Conservation (phyloP, 257 asterid species). For the Salvia rosmarinus region DNA sequence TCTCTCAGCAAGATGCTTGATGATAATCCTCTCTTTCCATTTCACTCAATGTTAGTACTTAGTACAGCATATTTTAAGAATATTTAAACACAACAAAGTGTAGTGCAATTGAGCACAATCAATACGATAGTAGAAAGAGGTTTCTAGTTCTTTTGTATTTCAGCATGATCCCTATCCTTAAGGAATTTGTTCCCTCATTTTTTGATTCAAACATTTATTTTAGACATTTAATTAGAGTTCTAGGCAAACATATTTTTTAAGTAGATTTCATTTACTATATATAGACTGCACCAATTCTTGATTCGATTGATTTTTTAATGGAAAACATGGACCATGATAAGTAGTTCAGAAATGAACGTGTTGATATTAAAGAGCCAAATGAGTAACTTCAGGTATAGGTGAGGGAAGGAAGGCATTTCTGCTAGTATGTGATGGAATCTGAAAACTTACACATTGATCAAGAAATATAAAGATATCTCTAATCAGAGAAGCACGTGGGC, state of each 20-base stretch:
- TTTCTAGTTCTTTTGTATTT: neutral
- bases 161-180: neutral
- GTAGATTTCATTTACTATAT: slow-evolving; percentile 1
- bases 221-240: slow-evolving; percentile 11
- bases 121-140: neutral
- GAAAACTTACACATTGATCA: slow-evolving; percentile 83
- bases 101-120: slow-evolving; percentile 7
- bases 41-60: slow-evolving; percentile 5
- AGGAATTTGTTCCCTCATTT: slow-evolving; percentile 4
- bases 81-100: neutral
- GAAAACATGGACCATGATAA: slow-evolving; percentile 12
- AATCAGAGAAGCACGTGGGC: slow-evolving; percentile 63
- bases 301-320: neutral
- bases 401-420: slow-evolving; percentile 11
- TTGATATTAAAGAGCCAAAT: neutral
- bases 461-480: slow-evolving; percentile 80
- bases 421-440: slow-evolving; percentile 20
- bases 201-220: slow-evolving; percentile 6
- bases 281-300: neutral
- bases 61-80: slow-evolving; percentile 17
- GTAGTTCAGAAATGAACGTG: neutral
- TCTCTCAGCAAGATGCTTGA: neutral
- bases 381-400: neutral
- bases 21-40: slow-evolving; percentile 10
- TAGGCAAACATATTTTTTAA: neutral